Evolutionary conservation across 1,284 basidiomycete genomes (phyloP).

Genomic region (Takashimella tepidaria): DNA sequence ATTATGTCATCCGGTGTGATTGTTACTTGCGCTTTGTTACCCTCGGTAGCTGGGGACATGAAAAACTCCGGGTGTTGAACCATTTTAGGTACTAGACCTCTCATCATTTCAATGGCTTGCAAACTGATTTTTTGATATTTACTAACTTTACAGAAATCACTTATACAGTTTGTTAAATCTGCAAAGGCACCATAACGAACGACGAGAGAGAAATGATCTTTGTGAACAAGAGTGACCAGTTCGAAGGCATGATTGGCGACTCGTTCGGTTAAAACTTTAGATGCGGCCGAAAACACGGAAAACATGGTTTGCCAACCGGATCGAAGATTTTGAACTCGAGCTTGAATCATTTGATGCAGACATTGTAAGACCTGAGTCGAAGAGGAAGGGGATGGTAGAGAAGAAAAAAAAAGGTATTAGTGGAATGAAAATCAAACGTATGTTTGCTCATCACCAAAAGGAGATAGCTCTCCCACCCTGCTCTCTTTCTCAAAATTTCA

Average conservation of each 20-base stretch:
- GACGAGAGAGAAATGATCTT: conserved; percentile 84
- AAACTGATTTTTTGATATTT: conserved; percentile 98
- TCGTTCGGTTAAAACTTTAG: conserved; percentile 90
- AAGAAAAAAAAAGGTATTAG: too few species aligned
- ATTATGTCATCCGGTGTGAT: conserved; percentile 66
- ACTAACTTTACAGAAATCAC: conserved; percentile 98
- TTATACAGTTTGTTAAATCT: conserved; percentile 93
- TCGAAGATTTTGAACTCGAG: conserved; percentile 86
- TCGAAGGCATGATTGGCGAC: conserved; percentile 94
- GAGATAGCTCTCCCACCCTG: too few species aligned
- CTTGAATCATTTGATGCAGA: conserved; percentile 98
- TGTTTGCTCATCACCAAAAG: too few species aligned
- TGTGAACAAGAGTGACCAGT: conserved; percentile 85
- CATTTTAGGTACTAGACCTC: conserved; percentile 88
- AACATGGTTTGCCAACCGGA: conserved; percentile 99
- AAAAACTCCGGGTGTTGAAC: conserved; percentile 75
- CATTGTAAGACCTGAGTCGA: conserved; percentile 86
- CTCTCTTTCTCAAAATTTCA: too few species aligned
- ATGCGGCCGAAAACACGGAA: conserved; percentile 93
- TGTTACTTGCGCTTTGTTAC: conserved; percentile 19
- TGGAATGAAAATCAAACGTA: too few species aligned
- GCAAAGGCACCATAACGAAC: conserved; percentile 91
- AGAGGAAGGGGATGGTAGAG: too few species aligned
- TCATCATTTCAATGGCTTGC: conserved; percentile 93
- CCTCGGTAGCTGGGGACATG: conserved; percentile 46